Evolutionary conservation across 345 rosid genomes (phyloP).

Genomic region (Aethionema arabicum): DNA sequence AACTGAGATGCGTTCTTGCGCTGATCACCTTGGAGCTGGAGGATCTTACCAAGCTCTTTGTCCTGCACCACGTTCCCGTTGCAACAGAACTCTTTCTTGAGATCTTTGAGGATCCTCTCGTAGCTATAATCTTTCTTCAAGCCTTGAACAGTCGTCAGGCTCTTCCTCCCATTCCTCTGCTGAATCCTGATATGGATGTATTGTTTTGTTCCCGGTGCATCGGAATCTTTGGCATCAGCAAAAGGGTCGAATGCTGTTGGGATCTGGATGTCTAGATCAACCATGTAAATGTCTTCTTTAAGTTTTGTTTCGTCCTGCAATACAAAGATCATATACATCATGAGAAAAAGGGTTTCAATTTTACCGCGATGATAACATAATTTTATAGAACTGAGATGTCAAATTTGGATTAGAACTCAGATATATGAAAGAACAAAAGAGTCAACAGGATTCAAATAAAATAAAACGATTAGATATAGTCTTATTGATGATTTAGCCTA

Average conservation of each 20-base stretch:
- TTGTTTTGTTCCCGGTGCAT: constrained; percentile 45
- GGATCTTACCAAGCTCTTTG: constrained; percentile 67
- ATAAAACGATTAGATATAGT: no score
- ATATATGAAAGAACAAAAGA: no score
- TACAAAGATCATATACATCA: neutral
- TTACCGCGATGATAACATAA: no score
- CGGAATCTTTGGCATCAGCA: constrained; percentile 44
- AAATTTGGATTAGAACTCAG: no score
- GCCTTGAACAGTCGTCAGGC: constrained; percentile 59
- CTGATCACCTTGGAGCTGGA: constrained; percentile 81
- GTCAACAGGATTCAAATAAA: no score
- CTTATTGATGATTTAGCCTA: no score
- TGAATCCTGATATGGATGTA: constrained; percentile 61
- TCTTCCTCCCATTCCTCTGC: constrained; percentile 64
- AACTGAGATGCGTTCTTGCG: constrained; percentile 59
- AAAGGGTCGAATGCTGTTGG: constrained; percentile 59
- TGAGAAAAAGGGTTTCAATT: no score
- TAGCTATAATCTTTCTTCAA: constrained; percentile 57
- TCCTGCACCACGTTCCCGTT: constrained; percentile 75
- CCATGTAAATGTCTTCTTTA: constrained; percentile 44
- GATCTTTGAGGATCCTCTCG: constrained; percentile 61
- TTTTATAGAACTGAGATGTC: no score
- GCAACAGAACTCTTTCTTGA: constrained; percentile 30
- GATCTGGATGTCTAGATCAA: constrained; percentile 47
- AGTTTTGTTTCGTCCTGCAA: neutral